These are phyloP conservation scores for Xylogone sp. DNA, from an alignment of 2,329 filamentous ascomycete species.

Conservation along the genomic window DNA sequence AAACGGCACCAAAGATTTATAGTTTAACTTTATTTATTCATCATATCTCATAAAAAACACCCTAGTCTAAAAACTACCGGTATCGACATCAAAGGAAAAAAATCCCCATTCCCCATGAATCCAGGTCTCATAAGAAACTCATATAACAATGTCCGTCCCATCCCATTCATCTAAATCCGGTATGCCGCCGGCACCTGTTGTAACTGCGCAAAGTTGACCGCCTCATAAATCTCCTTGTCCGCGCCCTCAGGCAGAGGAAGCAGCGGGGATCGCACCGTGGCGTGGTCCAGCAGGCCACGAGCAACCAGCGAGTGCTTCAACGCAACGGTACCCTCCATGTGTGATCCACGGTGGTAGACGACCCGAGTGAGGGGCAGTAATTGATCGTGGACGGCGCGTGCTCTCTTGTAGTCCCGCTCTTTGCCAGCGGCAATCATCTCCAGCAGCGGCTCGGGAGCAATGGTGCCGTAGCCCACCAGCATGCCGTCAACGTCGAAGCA, in stretches of 20 bases:
- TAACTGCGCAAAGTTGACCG: not conserved
- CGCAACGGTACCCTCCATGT: slow-evolving; percentile 51
- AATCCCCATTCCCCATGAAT: no score
- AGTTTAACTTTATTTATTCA: no score
- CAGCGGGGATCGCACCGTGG: slow-evolving; percentile 40
- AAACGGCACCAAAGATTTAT: no score
- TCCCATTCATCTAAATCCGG: not conserved
- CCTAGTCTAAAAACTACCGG: no score
- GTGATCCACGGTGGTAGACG: slow-evolving; percentile 51
- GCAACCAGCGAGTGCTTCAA: slow-evolving; percentile 49
- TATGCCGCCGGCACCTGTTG: not conserved
- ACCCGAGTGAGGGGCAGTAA: slow-evolving; percentile 47
- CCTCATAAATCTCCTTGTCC: not conserved
- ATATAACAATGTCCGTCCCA: slow-evolving; percentile 24
- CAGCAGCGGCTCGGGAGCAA: slow-evolving; percentile 45
- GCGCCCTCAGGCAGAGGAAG: not conserved
- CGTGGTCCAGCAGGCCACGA: slow-evolving; percentile 44
- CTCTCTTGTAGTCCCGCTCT: slow-evolving; percentile 42
- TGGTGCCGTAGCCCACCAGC: slow-evolving; percentile 51
- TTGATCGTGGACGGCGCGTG: slow-evolving; percentile 45
- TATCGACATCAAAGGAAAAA: no score
- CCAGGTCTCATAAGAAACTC: no score
- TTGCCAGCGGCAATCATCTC: slow-evolving; percentile 49
- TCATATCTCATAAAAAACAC: no score
- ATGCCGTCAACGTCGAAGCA: slow-evolving; percentile 49